Conservation (phyloP, 2,329 filamentous ascomycete species). For the Dryadomyces quercivorus region DNA sequence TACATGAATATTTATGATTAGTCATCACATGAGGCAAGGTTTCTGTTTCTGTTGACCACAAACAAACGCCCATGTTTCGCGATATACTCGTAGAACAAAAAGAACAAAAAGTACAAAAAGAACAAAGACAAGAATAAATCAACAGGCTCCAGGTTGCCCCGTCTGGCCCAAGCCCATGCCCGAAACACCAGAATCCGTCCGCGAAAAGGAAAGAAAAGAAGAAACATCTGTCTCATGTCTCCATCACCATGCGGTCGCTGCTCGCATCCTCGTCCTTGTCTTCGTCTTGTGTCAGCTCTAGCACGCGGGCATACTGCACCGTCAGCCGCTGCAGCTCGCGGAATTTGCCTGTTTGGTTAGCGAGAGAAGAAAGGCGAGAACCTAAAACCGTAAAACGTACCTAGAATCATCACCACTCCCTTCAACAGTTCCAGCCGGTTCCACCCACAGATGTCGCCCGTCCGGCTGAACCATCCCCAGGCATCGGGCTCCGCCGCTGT, state of each 20-base stretch:
- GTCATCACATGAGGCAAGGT: background rate
- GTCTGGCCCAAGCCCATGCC: background rate
- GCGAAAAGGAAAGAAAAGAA: too few species aligned
- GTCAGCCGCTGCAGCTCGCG: constrained; percentile 86
- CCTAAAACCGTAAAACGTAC: too few species aligned
- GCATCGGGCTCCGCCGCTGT: constrained; percentile 18
- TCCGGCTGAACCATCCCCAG: constrained; percentile 50
- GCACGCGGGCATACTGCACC: constrained; percentile 83
- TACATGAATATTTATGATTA: too few species aligned
- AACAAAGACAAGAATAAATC: background rate
- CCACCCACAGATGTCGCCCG: constrained; percentile 79
- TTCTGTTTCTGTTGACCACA: background rate
- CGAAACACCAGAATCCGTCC: background rate
- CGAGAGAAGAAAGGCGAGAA: background rate
- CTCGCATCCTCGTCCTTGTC: constrained; percentile 17
- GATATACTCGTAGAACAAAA: background rate
- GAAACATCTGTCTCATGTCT: constrained; percentile 6
- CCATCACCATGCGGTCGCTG: constrained; percentile 10
- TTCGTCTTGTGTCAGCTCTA: constrained; percentile 47
- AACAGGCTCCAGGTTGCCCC: background rate
- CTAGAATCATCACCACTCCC: constrained; percentile 84
- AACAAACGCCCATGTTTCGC: background rate
- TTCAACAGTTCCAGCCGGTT: constrained; percentile 75
- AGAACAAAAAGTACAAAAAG: constrained; percentile 1
- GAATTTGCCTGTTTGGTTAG: constrained; percentile 64